phyloP scores from a whole-genome alignment of 805 yeast species.

The Ogataea neopini region DNA sequence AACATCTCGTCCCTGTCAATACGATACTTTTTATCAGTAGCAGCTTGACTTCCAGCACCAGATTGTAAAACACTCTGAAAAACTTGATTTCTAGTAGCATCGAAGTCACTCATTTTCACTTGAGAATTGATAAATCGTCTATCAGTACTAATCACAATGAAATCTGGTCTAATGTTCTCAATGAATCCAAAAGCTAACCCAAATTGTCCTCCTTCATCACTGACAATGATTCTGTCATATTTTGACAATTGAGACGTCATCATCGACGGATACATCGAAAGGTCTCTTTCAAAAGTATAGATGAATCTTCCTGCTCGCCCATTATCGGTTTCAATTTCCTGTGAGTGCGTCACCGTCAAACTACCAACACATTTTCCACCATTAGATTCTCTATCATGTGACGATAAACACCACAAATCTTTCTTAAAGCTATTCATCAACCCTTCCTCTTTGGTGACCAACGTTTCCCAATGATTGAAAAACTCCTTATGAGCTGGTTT shows the following conservation, averaged over 20 bases:
- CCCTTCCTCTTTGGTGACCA: conserved; percentile 74
- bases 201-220: conserved; percentile 80
- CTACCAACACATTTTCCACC: conserved; percentile 61
- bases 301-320: conserved; percentile 31
- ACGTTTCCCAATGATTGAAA: conserved; percentile 69
- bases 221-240: conserved; percentile 67
- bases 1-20: conserved; percentile 80
- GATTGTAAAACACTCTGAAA: conserved; percentile 47
- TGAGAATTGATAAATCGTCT: conserved; percentile 49
- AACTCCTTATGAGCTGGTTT: conserved; percentile 49
- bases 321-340: conserved; percentile 24
- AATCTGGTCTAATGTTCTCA: conserved; percentile 40
- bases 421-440: conserved; percentile 50
- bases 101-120: conserved; percentile 44
- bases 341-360: conserved; percentile 42
- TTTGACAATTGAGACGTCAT: conserved; percentile 49
- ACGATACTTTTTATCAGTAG: conserved; percentile 44
- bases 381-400: conserved; percentile 56
- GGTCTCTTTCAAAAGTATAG: conserved; percentile 51
- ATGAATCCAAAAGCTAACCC: conserved; percentile 68
- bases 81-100: conserved; percentile 46
- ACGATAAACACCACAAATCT: conserved; percentile 68
- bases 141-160: conserved; percentile 51
- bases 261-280: conserved; percentile 20
- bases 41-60: conserved; percentile 17